A percentile compares a stretch with the other conserved stretches of the same genome.
Conservation (phyloP, 495 filamentous ascomycete genomes). For the Penicillium simplicissimum region DNA sequence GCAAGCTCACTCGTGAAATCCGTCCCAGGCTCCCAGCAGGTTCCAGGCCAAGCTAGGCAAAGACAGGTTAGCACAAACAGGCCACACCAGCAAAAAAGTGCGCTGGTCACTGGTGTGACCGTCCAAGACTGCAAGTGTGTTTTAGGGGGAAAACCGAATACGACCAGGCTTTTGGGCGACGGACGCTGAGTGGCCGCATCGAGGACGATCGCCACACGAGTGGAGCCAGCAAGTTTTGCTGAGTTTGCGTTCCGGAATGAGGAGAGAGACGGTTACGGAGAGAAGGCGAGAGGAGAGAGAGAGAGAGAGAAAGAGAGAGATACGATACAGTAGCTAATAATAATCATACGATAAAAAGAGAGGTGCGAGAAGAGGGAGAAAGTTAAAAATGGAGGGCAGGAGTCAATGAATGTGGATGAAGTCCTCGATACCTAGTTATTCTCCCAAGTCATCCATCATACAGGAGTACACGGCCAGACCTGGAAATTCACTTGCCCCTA, state of each 20-base stretch:
- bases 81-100: neutral
- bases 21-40: neutral
- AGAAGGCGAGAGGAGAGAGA: neutral
- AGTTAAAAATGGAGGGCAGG: neutral
- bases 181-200: constrained; percentile 16
- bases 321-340: too few species aligned
- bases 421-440: neutral
- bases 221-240: constrained; percentile 18
- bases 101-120: neutral
- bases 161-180: neutral
- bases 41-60: neutral
- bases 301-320: neutral
- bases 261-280: constrained; percentile 5
- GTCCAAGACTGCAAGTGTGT: neutral
- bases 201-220: constrained; percentile 19
- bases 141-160: neutral
- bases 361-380: neutral
- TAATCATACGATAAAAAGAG: too few species aligned
- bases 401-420: neutral
- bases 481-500: neutral
- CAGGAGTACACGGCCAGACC: too few species aligned
- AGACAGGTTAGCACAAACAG: neutral
- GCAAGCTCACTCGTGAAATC: neutral
- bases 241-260: constrained; percentile 16
- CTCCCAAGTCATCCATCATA: too few species aligned